phyloP scores from a whole-genome alignment of 805 yeast genomes.

The Ogataea zsoltii region DNA sequence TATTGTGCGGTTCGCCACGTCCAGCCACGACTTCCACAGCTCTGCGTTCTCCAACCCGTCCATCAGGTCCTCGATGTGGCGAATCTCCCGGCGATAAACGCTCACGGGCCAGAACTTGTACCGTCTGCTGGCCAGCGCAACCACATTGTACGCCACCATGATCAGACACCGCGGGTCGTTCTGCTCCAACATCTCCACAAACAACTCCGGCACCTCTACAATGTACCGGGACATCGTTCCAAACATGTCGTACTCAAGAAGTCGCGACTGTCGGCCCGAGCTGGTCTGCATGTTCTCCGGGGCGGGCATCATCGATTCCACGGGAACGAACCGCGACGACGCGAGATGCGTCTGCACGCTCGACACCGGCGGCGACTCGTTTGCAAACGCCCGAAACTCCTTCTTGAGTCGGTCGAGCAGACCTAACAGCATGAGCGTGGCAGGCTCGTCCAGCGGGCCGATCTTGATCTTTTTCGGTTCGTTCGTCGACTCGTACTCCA shows the following conservation, averaged over 20 bases:
- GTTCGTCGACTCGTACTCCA: constrained; percentile 11
- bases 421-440: constrained; percentile 6
- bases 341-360: neutral
- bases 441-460: constrained; percentile 9
- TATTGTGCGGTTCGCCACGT: constrained; percentile 16
- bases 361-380: constrained; percentile 6
- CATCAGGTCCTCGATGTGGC: constrained; percentile 12
- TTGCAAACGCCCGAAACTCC: constrained; percentile 25
- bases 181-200: constrained; percentile 18
- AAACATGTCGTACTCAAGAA: constrained; percentile 24
- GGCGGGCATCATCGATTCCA: constrained; percentile 17
- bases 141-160: constrained; percentile 20
- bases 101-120: constrained; percentile 23
- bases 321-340: constrained; percentile 17
- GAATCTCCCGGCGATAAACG: constrained; percentile 16
- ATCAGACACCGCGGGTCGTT: constrained; percentile 26
- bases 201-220: constrained; percentile 22
- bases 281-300: too few species aligned
- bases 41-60: constrained; percentile 13
- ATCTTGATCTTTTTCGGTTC: constrained; percentile 10
- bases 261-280: neutral
- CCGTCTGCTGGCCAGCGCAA: constrained; percentile 17
- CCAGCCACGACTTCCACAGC: constrained; percentile 23
- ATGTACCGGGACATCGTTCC: constrained; percentile 25
- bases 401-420: constrained; percentile 23